These are phyloP conservation scores for Euryodendron excelsum DNA, from an alignment of 148 eudicot genomes.

Conservation along the genomic window DNA sequence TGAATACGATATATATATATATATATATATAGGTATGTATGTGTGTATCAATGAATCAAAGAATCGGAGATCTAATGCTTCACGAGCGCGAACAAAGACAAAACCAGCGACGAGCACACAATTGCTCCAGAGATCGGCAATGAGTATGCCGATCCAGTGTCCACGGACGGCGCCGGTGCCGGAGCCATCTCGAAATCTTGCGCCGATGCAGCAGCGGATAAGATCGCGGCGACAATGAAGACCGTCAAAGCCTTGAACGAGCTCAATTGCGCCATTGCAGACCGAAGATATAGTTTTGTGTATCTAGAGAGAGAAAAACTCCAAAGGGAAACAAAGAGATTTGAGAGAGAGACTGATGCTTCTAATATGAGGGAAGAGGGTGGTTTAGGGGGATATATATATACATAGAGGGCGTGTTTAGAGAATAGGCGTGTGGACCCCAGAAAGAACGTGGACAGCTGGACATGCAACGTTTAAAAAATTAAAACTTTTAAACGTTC, in stretches of 20 bases:
- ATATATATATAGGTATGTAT: too few relatives aligned
- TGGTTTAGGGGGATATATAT: not conserved
- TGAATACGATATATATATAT: too few relatives aligned
- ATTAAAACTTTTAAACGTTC: not conserved
- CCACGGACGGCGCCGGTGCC: conserved; percentile 4
- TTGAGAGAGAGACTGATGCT: not conserved
- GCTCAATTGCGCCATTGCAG: not conserved
- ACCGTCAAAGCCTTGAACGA: conserved; percentile 13
- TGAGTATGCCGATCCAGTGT: too few relatives aligned
- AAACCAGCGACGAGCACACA: too few relatives aligned
- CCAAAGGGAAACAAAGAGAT: not conserved
- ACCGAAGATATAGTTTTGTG: not conserved
- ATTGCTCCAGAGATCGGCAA: too few relatives aligned
- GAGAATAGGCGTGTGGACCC: not conserved
- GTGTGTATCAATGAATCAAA: too few relatives aligned
- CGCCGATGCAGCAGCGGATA: conserved; percentile 11
- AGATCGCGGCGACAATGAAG: conserved; percentile 1
- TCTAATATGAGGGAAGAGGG: not conserved
- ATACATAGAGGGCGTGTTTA: not conserved
- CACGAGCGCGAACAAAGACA: too few relatives aligned
- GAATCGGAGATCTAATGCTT: too few relatives aligned
- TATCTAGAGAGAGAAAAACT: too few relatives aligned
- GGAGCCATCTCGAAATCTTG: conserved; percentile 12
- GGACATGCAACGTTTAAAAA: not conserved
- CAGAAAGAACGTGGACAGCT: conserved; percentile 3